phyloP scores from a whole-genome alignment of 129 eudicot species.

The Saposhnikovia divaricata region DNA sequence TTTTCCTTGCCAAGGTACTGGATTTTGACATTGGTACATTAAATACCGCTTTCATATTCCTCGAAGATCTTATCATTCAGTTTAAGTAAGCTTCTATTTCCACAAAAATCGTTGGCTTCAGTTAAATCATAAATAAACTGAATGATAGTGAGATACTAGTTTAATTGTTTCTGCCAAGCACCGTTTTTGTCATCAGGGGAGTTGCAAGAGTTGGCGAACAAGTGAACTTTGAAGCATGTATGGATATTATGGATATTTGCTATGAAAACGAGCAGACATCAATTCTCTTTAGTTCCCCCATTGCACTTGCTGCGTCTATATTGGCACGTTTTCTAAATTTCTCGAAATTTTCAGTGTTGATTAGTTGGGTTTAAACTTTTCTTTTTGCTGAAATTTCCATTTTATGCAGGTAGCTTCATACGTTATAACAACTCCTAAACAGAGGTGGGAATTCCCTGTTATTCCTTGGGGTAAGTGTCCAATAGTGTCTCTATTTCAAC shows the following conservation, averaged over 20 bases:
- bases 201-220: slow-evolving; percentile 60
- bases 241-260: slow-evolving; percentile 85
- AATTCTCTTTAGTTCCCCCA: slow-evolving; percentile 39
- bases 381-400: slow-evolving; percentile 8
- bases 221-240: slow-evolving; percentile 50
- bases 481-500: slow-evolving; percentile 5
- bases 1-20: slow-evolving; percentile 37
- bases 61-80: slow-evolving; percentile 52
- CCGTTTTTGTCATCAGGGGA: slow-evolving; percentile 26
- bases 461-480: slow-evolving; percentile 70
- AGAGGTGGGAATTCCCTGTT: slow-evolving; percentile 78
- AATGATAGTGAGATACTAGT: background rate
- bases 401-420: slow-evolving; percentile 55
- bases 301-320: slow-evolving; percentile 57
- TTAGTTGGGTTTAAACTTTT: slow-evolving; percentile 5
- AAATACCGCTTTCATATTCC: slow-evolving; percentile 39
- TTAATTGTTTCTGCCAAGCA: background rate
- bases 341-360: background rate
- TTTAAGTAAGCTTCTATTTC: slow-evolving; percentile 37
- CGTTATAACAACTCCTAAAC: slow-evolving; percentile 51
- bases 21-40: slow-evolving; percentile 68
- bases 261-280: slow-evolving; percentile 67
- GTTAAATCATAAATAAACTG: background rate
- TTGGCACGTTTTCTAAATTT: slow-evolving; percentile 35
- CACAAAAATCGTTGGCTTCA: background rate